Evolutionary conservation across 2,329 filamentous ascomycete species (phyloP), one percentile per base, ranked within the genome.

Genomic region (Ramularia endophylla): DNA sequence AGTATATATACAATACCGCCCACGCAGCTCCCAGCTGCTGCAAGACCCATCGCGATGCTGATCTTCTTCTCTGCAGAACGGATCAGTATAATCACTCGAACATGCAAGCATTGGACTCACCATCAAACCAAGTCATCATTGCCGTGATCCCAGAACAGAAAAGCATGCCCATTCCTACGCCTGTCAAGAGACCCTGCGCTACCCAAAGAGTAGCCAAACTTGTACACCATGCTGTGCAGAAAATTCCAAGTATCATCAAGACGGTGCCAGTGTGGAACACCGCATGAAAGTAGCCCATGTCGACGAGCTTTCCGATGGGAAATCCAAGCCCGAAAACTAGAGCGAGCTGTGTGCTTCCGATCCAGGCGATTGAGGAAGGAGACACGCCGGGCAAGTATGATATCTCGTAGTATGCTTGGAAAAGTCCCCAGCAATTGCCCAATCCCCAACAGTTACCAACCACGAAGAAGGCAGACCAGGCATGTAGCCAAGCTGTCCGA

Each of bases 1-100:
- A 62, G 35, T 1, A 61, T 50, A 31, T 58, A 65, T 5, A 56
- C 50, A 29, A 65, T 60, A 0, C 60, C 64, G 25, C 62, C 62
- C 6, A 62, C 38, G 33, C 57, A 61, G 13, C 58, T 57, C 2
- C 63, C 63, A 3, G 60, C 57, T 2, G 61, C 58, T 11, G 52
- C 56, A 12, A 65, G 41, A 2, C 52, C 61, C 33, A 61, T 57
- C 8, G 63, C 63, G 11, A 59, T 34, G 30, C 58, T 61, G 15
- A 63, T 41, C 16, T 56, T n/a, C n/a, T n/a, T n/a, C n/a, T n/a
- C n/a, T n/a, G n/a, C n/a, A n/a, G n/a, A n/a, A n/a, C n/a, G n/a
- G n/a, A n/a, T n/a, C n/a, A n/a, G n/a, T n/a, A n/a, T n/a, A n/a
- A n/a, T n/a, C n/a, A n/a, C n/a, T n/a, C n/a, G n/a, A n/a, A n/a